A percentile compares a stretch with the other conserved stretches of the same genome.
Evolutionary conservation across 2,329 filamentous ascomycete species (phyloP).

Genomic region (Trichoderma aggressivum): DNA sequence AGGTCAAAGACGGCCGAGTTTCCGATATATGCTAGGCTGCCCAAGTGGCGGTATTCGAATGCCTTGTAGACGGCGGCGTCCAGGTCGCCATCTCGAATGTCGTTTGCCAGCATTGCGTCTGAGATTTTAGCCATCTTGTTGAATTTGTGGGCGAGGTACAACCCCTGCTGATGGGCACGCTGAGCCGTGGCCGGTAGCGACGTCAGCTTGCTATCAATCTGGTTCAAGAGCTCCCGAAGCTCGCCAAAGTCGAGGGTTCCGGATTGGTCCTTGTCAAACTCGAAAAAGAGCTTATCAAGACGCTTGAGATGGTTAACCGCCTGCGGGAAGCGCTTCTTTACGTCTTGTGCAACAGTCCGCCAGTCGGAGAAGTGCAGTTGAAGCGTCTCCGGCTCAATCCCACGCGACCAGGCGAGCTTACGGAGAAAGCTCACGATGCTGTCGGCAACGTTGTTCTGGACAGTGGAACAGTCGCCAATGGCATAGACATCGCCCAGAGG

Average conservation of each 20-base stretch:
- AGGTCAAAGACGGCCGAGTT: conserved; percentile 96
- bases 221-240: conserved; percentile 77
- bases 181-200: conserved; percentile 93
- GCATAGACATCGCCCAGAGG: conserved; percentile 94
- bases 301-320: conserved; percentile 81
- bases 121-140: conserved; percentile 81
- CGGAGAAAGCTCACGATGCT: conserved; percentile 88
- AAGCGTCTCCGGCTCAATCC: conserved; percentile 83
- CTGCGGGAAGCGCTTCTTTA: conserved; percentile 88
- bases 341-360: conserved; percentile 76
- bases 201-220: conserved; percentile 94
- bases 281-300: conserved; percentile 83
- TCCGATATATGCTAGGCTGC: conserved; percentile 89
- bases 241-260: conserved; percentile 94
- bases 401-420: conserved; percentile 85
- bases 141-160: conserved; percentile 89
- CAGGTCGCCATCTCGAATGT: conserved; percentile 82
- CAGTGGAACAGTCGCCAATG: conserved; percentile 91
- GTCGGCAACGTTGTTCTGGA: conserved; percentile 95
- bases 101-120: conserved; percentile 72
- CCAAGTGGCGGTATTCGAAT: conserved; percentile 90
- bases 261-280: conserved; percentile 90
- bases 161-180: conserved; percentile 91
- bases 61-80: conserved; percentile 92
- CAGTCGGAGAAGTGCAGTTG: conserved; percentile 85